Conservation (phyloP, 306 rosid species). For the Cucumis hystrix region DNA sequence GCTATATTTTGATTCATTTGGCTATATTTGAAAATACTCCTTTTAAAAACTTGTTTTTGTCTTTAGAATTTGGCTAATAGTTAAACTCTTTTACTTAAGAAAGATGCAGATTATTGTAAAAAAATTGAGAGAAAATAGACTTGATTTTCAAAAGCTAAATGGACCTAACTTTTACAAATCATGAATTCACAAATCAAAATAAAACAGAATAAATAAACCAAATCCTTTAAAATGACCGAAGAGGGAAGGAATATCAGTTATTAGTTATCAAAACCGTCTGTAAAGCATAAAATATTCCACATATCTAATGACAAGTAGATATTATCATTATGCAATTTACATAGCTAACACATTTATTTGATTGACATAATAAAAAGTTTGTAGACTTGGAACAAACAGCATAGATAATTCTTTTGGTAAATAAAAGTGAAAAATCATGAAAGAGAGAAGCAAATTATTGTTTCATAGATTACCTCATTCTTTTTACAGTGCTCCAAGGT, state of each 20-base stretch:
- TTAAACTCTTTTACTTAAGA: no score
- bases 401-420: neutral
- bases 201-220: neutral
- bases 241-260: neutral
- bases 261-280: neutral
- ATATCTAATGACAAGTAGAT: neutral
- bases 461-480: constrained; percentile 48
- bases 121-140: no score
- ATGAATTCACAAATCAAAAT: neutral
- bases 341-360: neutral
- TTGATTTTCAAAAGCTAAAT: no score
- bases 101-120: no score
- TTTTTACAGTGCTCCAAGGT: constrained; percentile 89
- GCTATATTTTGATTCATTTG: no score
- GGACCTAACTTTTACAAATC: neutral
- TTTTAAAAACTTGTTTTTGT: no score
- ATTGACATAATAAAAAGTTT: neutral
- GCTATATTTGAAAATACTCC: no score
- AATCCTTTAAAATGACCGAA: neutral
- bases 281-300: neutral
- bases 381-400: neutral
- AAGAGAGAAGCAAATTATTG: neutral
- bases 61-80: no score
- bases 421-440: neutral
- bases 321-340: neutral